Evolutionary conservation across 352 stramenopile genomes (phyloP).

Genomic region (Globisporangium irregulare): DNA sequence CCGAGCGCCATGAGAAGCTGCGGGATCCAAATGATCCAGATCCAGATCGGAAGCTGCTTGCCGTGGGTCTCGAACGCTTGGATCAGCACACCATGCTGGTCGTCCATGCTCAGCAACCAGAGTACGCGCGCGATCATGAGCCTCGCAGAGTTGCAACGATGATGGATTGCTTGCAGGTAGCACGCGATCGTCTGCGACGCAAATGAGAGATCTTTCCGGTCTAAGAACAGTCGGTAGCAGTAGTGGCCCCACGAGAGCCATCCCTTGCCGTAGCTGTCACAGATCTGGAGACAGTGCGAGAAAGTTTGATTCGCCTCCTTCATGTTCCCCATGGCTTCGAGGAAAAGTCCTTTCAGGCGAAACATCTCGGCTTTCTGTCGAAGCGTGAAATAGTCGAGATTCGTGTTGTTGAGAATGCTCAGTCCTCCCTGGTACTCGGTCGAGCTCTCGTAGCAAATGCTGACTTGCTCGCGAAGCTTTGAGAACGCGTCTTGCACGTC

Average conservation of each 20-base stretch:
- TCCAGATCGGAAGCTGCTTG: slow-evolving; percentile 95
- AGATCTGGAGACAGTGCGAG: slow-evolving; percentile 90
- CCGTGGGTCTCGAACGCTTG: slow-evolving; percentile 93
- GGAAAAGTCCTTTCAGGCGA: slow-evolving; percentile 89
- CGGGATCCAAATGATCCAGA: slow-evolving; percentile 99
- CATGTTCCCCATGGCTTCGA: slow-evolving; percentile 76
- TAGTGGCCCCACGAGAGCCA: slow-evolving; percentile 95
- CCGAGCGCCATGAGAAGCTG: slow-evolving; percentile 95
- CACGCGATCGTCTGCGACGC: slow-evolving; percentile 91
- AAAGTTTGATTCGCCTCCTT: slow-evolving; percentile 89
- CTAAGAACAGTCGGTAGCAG: slow-evolving; percentile 83
- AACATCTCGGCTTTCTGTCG: slow-evolving; percentile 93
- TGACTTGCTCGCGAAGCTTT: slow-evolving; percentile 92
- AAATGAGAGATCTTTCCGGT: slow-evolving; percentile 68
- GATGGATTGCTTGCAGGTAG: slow-evolving; percentile 92
- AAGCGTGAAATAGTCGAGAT: slow-evolving; percentile 91
- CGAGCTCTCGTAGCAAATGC: slow-evolving; percentile 89
- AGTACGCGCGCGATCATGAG: slow-evolving; percentile 90
- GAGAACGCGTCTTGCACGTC: slow-evolving; percentile 92
- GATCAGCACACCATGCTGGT: slow-evolving; percentile 68
- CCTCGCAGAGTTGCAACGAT: slow-evolving; percentile 85
- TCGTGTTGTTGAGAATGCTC: slow-evolving; percentile 92
- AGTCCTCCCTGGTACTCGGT: slow-evolving; percentile 85
- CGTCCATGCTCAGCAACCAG: slow-evolving; percentile 89
- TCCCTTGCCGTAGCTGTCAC: slow-evolving; percentile 90